Percentiles rank a stretch among this genome's conserved stretches.
Evolutionary conservation across 2,329 filamentous ascomycete species (phyloP).

Genomic region (Ciborinia camelliae): DNA sequence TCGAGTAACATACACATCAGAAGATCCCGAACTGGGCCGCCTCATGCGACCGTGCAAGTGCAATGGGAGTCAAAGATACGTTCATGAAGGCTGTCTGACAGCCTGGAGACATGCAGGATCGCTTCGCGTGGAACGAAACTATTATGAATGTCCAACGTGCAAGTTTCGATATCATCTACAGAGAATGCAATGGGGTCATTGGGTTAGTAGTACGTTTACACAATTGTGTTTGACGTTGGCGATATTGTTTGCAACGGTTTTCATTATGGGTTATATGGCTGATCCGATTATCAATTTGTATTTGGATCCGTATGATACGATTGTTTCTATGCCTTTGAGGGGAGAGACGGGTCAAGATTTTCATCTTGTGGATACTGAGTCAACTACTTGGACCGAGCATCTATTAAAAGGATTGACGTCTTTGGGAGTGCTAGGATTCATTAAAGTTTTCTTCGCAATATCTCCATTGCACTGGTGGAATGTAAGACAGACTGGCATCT

Average conservation of each 20-base stretch:
- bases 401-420: slow-evolving; percentile 89
- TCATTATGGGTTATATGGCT: slow-evolving; percentile 83
- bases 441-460: slow-evolving; percentile 74
- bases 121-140: slow-evolving; percentile 61
- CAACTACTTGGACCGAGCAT: slow-evolving; percentile 71
- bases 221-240: slow-evolving; percentile 68
- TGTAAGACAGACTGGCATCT: slow-evolving; percentile 58
- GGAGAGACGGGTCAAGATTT: slow-evolving; percentile 41
- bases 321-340: slow-evolving; percentile 45
- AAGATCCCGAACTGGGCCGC: slow-evolving; percentile 69
- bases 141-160: slow-evolving; percentile 86
- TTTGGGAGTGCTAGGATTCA: slow-evolving; percentile 78
- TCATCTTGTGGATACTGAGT: slow-evolving; percentile 46
- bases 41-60: slow-evolving; percentile 89
- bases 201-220: slow-evolving; percentile 62
- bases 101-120: slow-evolving; percentile 77
- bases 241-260: slow-evolving; percentile 71
- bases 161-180: slow-evolving; percentile 77
- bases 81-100: slow-evolving; percentile 86
- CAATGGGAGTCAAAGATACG: slow-evolving; percentile 88
- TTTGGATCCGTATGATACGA: slow-evolving; percentile 68
- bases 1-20: slow-evolving; percentile 67
- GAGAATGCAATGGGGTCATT: slow-evolving; percentile 70
- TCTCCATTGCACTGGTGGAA: slow-evolving; percentile 77
- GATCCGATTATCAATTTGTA: slow-evolving; percentile 91